A percentile compares a stretch with the other conserved stretches of the same genome.
These are phyloP conservation scores for Penicillium nucicola DNA, from an alignment of 495 filamentous ascomycete species.

Conservation along the genomic window DNA sequence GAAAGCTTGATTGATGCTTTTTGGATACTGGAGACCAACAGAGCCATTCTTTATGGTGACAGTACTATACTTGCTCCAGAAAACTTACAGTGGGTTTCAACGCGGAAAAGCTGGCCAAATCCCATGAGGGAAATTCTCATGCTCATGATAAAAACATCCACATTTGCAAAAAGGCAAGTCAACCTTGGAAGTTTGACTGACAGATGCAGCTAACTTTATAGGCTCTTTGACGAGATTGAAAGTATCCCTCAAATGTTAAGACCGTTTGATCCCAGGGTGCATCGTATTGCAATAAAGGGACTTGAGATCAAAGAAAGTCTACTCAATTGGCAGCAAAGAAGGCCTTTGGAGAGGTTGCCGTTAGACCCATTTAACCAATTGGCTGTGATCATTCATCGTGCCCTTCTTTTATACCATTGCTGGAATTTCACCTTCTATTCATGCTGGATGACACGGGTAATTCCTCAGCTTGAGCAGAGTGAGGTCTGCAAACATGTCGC, in stretches of 20 bases:
- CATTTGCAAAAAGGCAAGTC: slow-evolving; percentile 4
- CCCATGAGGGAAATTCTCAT: slow-evolving; percentile 1
- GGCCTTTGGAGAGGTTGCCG: not conserved
- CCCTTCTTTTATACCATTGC: slow-evolving; percentile 7
- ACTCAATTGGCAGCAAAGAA: slow-evolving; percentile 1
- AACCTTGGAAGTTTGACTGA: not conserved
- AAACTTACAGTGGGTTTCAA: not conserved
- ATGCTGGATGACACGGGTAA: slow-evolving; percentile 2
- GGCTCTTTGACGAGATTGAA: not conserved
- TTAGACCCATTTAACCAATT: not conserved
- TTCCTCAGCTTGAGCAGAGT: not conserved
- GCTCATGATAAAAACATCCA: not conserved
- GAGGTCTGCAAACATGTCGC: slow-evolving; percentile 1
- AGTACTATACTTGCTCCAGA: not conserved
- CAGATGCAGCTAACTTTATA: not conserved
- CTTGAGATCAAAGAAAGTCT: slow-evolving; percentile 1
- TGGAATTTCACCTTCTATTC: slow-evolving; percentile 3
- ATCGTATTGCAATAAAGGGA: not conserved
- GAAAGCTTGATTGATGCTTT: slow-evolving; percentile 4
- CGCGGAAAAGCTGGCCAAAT: slow-evolving; percentile 1
- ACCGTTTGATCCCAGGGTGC: not conserved
- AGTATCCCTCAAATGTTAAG: not conserved
- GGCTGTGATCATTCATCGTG: not conserved
- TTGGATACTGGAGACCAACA: slow-evolving; percentile 1
- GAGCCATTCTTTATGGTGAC: slow-evolving; percentile 2